These are phyloP conservation scores for Diaporthe sp. DNA, from an alignment of 2,329 filamentous ascomycete genomes.

Conservation along the genomic window DNA sequence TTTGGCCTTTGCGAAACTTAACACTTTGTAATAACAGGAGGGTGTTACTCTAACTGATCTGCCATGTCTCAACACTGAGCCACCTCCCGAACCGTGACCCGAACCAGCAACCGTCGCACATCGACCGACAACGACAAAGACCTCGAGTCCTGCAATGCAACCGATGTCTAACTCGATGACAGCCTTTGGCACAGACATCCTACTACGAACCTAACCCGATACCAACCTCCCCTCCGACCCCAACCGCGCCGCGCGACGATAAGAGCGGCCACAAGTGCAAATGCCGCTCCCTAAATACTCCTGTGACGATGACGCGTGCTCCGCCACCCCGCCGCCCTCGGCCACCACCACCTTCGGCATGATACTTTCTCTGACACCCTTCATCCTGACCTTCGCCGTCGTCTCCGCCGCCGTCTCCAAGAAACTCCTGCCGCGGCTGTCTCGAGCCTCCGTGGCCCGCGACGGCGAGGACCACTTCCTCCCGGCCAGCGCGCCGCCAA, in stretches of 20 bases:
- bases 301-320: conserved; percentile 72
- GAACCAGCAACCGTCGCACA: neutral
- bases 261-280: conserved; percentile 25
- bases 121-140: conserved; percentile 20
- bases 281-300: conserved; percentile 53
- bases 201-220: conserved; percentile 7
- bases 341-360: conserved; percentile 57
- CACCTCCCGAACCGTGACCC: conserved; percentile 13
- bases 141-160: conserved; percentile 30
- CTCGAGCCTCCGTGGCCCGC: conserved; percentile 62
- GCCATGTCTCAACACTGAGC: conserved; percentile 26
- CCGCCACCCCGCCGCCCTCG: conserved; percentile 59
- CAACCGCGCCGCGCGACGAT: neutral
- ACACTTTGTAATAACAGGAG: conserved; percentile 6
- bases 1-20: conserved; percentile 2
- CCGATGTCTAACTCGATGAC: conserved; percentile 24
- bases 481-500: conserved; percentile 72
- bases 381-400: conserved; percentile 77
- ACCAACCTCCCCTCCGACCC: conserved; percentile 21
- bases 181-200: conserved; percentile 31
- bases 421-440: conserved; percentile 81
- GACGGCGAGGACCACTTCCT: conserved; percentile 74
- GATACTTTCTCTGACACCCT: conserved; percentile 75
- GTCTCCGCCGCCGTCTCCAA: conserved; percentile 74
- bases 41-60: neutral